Percentiles rank a stretch among this genome's conserved stretches.
These are phyloP conservation scores for Neopestalotiopsis sp. DNA, from an alignment of 2,329 filamentous ascomycete genomes.

Conservation along the genomic window DNA sequence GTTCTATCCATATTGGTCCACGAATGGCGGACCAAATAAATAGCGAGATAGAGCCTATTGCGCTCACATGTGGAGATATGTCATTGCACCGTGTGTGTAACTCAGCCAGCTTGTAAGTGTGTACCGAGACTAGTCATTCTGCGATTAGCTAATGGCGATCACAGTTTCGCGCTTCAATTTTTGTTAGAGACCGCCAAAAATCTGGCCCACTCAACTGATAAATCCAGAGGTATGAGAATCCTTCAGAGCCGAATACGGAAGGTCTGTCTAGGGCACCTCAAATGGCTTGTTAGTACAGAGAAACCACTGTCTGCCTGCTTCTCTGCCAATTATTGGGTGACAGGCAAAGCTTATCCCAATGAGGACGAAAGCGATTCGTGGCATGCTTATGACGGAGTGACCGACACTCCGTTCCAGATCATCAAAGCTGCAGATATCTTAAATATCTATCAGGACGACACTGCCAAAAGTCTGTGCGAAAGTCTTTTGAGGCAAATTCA, in stretches of 20 bases:
- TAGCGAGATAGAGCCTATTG: constrained; percentile 9
- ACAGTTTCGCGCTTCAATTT: constrained; percentile 20
- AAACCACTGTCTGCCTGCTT: background rate
- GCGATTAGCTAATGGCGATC: too few relatives aligned
- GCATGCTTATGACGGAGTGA: constrained; percentile 15
- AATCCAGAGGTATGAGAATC: background rate
- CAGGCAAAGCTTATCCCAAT: constrained; percentile 10
- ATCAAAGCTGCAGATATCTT: constrained; percentile 9
- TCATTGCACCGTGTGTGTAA: constrained; percentile 20
- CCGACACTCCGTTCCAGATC: constrained; percentile 20
- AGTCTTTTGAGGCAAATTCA: background rate
- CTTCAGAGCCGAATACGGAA: background rate
- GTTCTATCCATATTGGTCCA: constrained; percentile 15
- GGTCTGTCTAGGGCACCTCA: background rate
- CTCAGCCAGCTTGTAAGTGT: constrained; percentile 23
- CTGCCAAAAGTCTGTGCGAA: background rate
- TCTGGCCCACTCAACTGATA: constrained; percentile 3
- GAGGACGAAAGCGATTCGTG: background rate
- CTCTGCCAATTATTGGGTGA: constrained; percentile 20
- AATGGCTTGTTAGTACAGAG: background rate
- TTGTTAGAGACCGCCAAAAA: constrained; percentile 11
- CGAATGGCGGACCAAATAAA: background rate
- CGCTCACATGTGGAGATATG: constrained; percentile 25
- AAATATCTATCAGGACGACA: background rate
- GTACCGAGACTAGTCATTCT: background rate